Conservation (phyloP, 352 stramenopile genomes). For the Globisporangium canariense region DNA sequence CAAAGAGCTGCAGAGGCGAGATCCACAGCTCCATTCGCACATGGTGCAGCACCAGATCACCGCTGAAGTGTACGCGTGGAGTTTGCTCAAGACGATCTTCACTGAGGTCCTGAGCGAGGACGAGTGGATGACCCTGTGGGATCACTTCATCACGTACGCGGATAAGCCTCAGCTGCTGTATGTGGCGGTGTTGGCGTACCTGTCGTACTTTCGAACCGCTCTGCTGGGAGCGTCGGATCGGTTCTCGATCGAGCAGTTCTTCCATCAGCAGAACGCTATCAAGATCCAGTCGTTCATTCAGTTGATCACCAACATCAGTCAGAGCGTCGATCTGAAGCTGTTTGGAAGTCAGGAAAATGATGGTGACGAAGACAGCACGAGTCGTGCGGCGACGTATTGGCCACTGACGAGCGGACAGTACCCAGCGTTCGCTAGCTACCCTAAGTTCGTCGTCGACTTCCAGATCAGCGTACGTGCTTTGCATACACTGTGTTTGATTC, state of each 20-base stretch:
- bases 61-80: constrained; percentile 79
- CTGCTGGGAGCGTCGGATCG: constrained; percentile 49
- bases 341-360: constrained; percentile 15
- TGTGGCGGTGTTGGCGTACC: constrained; percentile 66
- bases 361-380: not conserved
- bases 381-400: constrained; percentile 28
- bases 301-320: constrained; percentile 51
- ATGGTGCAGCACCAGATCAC: constrained; percentile 62
- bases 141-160: constrained; percentile 77
- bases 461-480: constrained; percentile 67
- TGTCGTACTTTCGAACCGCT: constrained; percentile 64
- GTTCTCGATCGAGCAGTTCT: constrained; percentile 79
- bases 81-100: constrained; percentile 84
- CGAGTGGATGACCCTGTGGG: constrained; percentile 88
- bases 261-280: constrained; percentile 82
- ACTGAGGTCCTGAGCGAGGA: constrained; percentile 85
- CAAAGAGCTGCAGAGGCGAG: constrained; percentile 56
- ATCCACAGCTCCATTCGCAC: constrained; percentile 75
- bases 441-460: constrained; percentile 79
- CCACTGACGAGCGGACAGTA: constrained; percentile 72
- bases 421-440: constrained; percentile 75
- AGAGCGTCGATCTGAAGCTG: constrained; percentile 35
- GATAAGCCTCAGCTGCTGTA: constrained; percentile 63
- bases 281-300: constrained; percentile 72
- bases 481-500: not conserved